A percentile compares a stretch with the other conserved stretches of the same genome.
phyloP scores from a whole-genome alignment of 75 land plant species.

The Chamaecyparis obtusa region DNA sequence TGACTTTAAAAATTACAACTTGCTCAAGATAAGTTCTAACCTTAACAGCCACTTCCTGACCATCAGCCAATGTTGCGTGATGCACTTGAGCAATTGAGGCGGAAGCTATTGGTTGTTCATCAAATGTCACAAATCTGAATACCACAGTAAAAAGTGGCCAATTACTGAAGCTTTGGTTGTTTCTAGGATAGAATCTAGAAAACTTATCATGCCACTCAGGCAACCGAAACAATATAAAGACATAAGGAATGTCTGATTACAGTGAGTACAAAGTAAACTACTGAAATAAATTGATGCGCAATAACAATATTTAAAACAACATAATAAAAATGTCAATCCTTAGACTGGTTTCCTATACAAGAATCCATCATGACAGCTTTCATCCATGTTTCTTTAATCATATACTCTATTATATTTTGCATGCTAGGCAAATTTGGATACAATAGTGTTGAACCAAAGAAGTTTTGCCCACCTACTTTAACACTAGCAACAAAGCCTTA shows the following conservation, averaged over 20 bases:
- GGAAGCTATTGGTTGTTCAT: conserved; percentile 92
- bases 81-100: conserved; percentile 99
- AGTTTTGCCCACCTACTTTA: too few species aligned
- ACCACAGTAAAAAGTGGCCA: neutral
- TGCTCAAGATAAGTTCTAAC: conserved; percentile 27
- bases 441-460: too few species aligned
- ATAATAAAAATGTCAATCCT: neutral
- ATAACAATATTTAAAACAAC: too few species aligned
- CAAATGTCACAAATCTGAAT: conserved; percentile 66
- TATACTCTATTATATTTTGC: neutral
- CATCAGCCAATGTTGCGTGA: conserved; percentile 60
- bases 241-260: neutral
- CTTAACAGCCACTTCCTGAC: conserved; percentile 94
- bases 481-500: too few species aligned
- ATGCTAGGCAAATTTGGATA: neutral
- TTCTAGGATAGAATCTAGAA: neutral
- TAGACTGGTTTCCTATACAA: neutral
- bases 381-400: neutral
- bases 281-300: too few species aligned
- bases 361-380: neutral
- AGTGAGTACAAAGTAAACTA: neutral
- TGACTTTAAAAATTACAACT: neutral
- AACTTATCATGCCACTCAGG: neutral
- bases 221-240: neutral
- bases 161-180: neutral